Base-by-base conservation (phyloP, 1,284 basidiomycete species). In the Spongispora temasekensis region DNA sequence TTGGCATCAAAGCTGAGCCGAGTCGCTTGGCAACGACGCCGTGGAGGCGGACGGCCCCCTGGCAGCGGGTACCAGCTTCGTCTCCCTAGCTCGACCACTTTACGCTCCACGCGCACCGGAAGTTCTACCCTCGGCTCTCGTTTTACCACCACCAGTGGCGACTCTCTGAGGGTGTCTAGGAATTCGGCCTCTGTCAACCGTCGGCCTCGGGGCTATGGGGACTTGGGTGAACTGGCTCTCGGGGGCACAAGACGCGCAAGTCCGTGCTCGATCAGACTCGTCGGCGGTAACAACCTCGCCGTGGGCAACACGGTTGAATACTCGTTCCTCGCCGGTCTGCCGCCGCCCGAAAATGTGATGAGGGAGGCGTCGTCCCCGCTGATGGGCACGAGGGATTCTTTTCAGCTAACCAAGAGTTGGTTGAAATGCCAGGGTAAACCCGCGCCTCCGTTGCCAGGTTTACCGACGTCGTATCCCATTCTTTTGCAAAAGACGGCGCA, bases 201-300 rank as follows among this genome's bases (percentile, higher is more conserved):
- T 13, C 9, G 4, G 15, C 54, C 25, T 44, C 5, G 5, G 4
- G 27, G 44, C 21, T 67, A 53, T 32, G 57, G 55, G 5, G 58
- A 62, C 19, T 69, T 64, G 6, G 66, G 64, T 15, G 67, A 62
- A 31, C 46, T 31, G 4, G 12, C 23, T 19, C 42, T 28, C 44
- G n/a, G 12, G 12, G 44, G 46, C 10, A 15, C 55, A 30, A 56
- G 66, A 58, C 66, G 64, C 2, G 57, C 53, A 1, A 73, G 66
- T 34, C 65, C 67, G 19, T 67, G 44, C 8, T 75, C 71, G 21
- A 62, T 75, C 53, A 57, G 74, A 53, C 21, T 75, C 8, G 65
- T 75, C 40, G 54, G 64, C 27, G 57, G 61, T 9, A n/a, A n/a
- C n/a, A n/a, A n/a, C n/a, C 57, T 59, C 4, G 52, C 58, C 17